Base-by-base conservation (phyloP, 129 eudicot species). In the Gnaphalium uliginosum region DNA sequence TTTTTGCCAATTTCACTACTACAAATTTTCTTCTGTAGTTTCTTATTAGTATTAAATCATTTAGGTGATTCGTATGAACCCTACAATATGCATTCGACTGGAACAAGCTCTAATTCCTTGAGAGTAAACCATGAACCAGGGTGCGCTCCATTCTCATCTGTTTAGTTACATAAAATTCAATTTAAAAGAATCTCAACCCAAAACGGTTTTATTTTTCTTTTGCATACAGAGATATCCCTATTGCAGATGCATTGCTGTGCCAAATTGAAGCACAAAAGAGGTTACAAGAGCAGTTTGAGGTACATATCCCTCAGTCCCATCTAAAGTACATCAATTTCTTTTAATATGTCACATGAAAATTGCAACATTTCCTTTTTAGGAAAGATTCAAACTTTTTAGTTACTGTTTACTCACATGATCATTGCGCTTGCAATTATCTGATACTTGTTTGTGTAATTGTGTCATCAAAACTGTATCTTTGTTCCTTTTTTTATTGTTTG, bases 251-350 rank as follows among this genome's bases (percentile, higher is more conserved):
- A 69, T 53, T 93, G 9, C 77, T 73, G 78, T 76, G 85, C 66
- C 96, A 93, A 73, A 83, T 90, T 80, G 92, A 93, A 76, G 92
- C 78, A 21, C 96, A 93, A 79, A 90, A 93, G 83, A 85, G 86
- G 59, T 83, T 90, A 76, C 87, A 90, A 78, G 92, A 93, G 75
- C 98, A 93, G 69, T 87, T 93, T 73, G 95, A 93, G 96, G 98
- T 93, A 76, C 33, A 64, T 39, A 58, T 69, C 25, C 39, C 6
- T 69, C 7, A 5, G 18, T 69, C 21, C 26, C 68, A 63, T 26
- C 68, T 25, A 56, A 26, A 29, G 32, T 48, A 29, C 73, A 69
- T 24, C 53, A 46, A 6, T 46, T 46, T 46, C 18, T 58, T 30
- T 18, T 26, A n/a, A n/a, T 6, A 3, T 19, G 22, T 29, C 66